Conservation (phyloP, 1,139 yeast species). For the Nakaseomyces bracarensis region DNA sequence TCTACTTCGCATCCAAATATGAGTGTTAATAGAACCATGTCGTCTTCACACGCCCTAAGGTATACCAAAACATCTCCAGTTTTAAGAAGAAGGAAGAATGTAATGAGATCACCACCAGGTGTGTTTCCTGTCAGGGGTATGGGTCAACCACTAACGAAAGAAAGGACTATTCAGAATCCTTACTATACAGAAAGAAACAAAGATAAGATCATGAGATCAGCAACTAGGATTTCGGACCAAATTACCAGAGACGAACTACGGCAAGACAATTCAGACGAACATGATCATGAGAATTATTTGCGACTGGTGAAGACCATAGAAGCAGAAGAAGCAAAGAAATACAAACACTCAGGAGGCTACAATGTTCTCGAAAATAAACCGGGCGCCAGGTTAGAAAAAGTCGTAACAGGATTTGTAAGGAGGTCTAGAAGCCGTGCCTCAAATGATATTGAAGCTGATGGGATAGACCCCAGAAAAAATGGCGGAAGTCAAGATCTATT, state of each 20-base stretch:
- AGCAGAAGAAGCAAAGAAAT: constrained; percentile 24
- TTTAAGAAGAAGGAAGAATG: constrained; percentile 6
- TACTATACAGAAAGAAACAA: constrained; percentile 10
- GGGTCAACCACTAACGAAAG: constrained; percentile 54
- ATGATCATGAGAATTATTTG: background rate
- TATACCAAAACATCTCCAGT: constrained; percentile 11
- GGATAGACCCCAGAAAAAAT: constrained; percentile 9
- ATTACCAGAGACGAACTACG: constrained; percentile 2
- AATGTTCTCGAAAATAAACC: constrained; percentile 32
- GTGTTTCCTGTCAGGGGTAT: constrained; percentile 73
- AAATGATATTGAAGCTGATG: background rate
- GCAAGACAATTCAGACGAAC: constrained; percentile 5
- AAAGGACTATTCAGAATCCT: constrained; percentile 46
- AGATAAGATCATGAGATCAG: background rate
- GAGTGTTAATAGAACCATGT: constrained; percentile 10
- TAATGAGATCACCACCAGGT: constrained; percentile 54
- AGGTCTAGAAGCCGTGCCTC: background rate
- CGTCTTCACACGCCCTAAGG: background rate
- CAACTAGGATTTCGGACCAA: background rate
- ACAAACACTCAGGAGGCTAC: constrained; percentile 25
- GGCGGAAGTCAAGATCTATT: constrained; percentile 22
- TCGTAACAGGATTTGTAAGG: constrained; percentile 21
- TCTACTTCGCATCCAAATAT: background rate
- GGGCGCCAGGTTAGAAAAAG: constrained; percentile 32
- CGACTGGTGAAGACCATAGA: constrained; percentile 15